Evolutionary conservation across 768 basidiomycete species (phyloP).

Genomic region (Porphyrellus cyaneotinctus): DNA sequence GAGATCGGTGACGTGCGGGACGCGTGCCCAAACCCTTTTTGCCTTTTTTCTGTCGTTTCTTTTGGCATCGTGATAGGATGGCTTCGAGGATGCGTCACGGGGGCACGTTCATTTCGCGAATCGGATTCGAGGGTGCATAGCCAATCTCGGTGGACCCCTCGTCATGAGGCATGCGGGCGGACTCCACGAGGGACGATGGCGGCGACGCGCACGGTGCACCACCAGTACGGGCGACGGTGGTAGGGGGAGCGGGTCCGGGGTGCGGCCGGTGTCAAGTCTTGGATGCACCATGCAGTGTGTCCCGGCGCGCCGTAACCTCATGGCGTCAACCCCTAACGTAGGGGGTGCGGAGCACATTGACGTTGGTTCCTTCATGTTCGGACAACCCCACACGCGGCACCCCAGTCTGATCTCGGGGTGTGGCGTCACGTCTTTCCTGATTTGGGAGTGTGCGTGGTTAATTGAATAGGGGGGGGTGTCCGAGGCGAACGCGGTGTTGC

Average conservation of each 20-base stretch:
- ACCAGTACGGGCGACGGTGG: no score
- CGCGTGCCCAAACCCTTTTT: slow-evolving; percentile 7
- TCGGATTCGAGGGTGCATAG: slow-evolving; percentile 20
- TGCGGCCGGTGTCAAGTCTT: background rate
- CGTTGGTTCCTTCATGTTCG: background rate
- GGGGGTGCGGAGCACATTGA: background rate
- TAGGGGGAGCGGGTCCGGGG: background rate
- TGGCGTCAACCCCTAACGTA: slow-evolving; percentile 9
- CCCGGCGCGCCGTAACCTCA: slow-evolving; percentile 19
- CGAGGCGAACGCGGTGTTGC: slow-evolving; percentile 17
- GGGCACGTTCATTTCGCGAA: slow-evolving; percentile 23
- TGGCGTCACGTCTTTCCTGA: slow-evolving; percentile 10
- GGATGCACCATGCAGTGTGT: background rate
- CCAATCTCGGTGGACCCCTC: slow-evolving; percentile 19
- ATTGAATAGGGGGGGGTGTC: slow-evolving; percentile 1
- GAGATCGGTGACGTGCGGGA: slow-evolving; percentile 14
- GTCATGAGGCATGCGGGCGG: background rate
- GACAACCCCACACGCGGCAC: slow-evolving; percentile 4
- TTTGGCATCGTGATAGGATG: no score
- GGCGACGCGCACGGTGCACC: no score
- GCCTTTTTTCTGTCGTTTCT: no score
- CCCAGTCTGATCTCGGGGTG: slow-evolving; percentile 3
- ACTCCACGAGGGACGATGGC: slow-evolving; percentile 1
- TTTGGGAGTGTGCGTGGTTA: background rate
- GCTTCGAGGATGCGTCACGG: background rate